Conservation (phyloP, 2,329 filamentous ascomycete genomes). For the Neopestalotiopsis clavispora region DNA sequence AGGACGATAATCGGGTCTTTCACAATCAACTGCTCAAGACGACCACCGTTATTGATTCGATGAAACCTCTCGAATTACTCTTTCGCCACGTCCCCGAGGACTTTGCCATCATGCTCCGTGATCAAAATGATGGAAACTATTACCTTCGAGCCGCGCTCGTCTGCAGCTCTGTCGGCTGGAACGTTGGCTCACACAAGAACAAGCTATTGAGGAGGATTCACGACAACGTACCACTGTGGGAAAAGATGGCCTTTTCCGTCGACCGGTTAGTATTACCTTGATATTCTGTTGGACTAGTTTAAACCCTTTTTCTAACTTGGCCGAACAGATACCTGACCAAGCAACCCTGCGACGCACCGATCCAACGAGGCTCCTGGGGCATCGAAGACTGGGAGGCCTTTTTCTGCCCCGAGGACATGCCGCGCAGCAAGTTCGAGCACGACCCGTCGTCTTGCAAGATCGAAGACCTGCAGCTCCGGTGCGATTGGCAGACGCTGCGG, state of each 20-base stretch:
- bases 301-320: neutral
- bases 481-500: conserved; percentile 88
- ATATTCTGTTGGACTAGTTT: neutral
- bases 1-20: conserved; percentile 59
- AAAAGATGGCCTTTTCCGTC: conserved; percentile 89
- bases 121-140: conserved; percentile 74
- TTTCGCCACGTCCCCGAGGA: conserved; percentile 84
- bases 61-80: conserved; percentile 71
- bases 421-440: conserved; percentile 18
- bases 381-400: conserved; percentile 71
- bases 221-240: conserved; percentile 77
- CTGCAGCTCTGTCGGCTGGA: conserved; percentile 84
- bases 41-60: conserved; percentile 62
- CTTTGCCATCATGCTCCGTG: conserved; percentile 76
- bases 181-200: conserved; percentile 54
- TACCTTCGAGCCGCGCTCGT: conserved; percentile 76
- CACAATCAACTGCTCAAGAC: conserved; percentile 72
- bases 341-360: conserved; percentile 74
- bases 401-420: conserved; percentile 60
- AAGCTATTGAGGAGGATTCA: conserved; percentile 83
- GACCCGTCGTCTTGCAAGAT: conserved; percentile 50
- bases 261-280: conserved; percentile 62
- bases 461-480: conserved; percentile 70
- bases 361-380: conserved; percentile 85
- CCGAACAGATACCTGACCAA: conserved; percentile 75